Base-by-base conservation (phyloP, 306 rosid species). In the Dicorynia guianensis region DNA sequence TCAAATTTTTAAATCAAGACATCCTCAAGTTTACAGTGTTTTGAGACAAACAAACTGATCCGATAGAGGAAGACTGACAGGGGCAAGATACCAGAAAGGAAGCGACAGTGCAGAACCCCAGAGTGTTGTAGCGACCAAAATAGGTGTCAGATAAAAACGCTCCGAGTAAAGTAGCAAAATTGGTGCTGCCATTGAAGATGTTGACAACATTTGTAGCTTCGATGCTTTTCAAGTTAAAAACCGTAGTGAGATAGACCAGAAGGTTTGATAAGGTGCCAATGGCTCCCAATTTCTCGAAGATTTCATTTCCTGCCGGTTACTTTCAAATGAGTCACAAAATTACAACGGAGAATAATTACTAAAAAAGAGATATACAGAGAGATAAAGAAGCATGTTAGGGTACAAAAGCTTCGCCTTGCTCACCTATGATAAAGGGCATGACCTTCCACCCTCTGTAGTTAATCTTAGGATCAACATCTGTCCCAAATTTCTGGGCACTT, bases 251-350 rank as follows among this genome's bases (percentile, higher is more conserved):
- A 63, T 89, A 89, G 60, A 86, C 68, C 83, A 86, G 77, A 59
- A 89, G 85, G 74, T 86, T 89, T 42, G 90, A 30, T 13, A 82
- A 71, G 38, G 89, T 77, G 1, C 89, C 93, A 71, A 84, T 80
- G 12, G 90, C 84, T 56, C 90, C 93, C 33, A 89, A 83, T 79
- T 76, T 86, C 86, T 89, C 93, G 75, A 84, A 86, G 8, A 89
- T 86, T 58, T 89, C 91, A 82, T 89, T 89, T 43, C 93, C 90
- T 86, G 78, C 3, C 35, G 65, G 7, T 49, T 44, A 18, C 42
- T 25, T 42, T 43, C 70, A 54, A 40, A 18, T 60, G 46, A 39
- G 35, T 46, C 70, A 30, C 25, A 62, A 15, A 54, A 46, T 44
- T n/a, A 25, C 30, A 25, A 25, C 2, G 30, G 30, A 25, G 30